Percentiles rank a stretch among this genome's conserved stretches.
Evolutionary conservation across 345 rosid genomes (phyloP).

Genomic region (Sisymbrium altissimum): DNA sequence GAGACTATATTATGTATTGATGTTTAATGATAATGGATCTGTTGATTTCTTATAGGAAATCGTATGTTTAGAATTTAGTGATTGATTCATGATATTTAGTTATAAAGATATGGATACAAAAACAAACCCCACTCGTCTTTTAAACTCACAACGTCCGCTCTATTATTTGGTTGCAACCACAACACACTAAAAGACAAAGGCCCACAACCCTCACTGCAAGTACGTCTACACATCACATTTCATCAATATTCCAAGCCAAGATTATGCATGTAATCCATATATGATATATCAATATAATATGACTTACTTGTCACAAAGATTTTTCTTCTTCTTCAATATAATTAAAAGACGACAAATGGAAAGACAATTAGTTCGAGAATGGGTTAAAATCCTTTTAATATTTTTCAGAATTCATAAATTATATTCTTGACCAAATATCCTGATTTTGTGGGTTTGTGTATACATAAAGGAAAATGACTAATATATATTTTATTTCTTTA

Average conservation of each 20-base stretch:
- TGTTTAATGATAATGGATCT: background rate
- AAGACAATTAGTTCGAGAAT: background rate
- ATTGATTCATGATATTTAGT: background rate
- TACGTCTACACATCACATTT: constrained; percentile 28
- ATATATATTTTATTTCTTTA: background rate
- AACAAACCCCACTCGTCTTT: constrained; percentile 15
- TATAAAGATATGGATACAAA: background rate
- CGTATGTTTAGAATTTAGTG: background rate
- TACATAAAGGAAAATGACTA: background rate
- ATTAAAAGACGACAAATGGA: background rate
- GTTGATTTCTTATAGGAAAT: background rate
- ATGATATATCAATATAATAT: background rate
- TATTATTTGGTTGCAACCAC: constrained; percentile 31
- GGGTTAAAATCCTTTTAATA: background rate
- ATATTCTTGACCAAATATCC: constrained; percentile 23
- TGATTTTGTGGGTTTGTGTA: constrained; percentile 12
- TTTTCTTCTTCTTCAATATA: background rate
- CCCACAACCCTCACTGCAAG: constrained; percentile 21
- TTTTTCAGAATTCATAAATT: background rate
- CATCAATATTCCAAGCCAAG: constrained; percentile 27
- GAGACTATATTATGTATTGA: background rate
- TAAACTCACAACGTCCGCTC: constrained; percentile 29
- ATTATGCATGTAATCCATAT: constrained; percentile 20
- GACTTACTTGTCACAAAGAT: background rate
- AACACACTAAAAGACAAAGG: constrained; percentile 17